Evolutionary conservation across 352 stramenopile species (phyloP).

Genomic region (Pseudoperonospora humuli): DNA sequence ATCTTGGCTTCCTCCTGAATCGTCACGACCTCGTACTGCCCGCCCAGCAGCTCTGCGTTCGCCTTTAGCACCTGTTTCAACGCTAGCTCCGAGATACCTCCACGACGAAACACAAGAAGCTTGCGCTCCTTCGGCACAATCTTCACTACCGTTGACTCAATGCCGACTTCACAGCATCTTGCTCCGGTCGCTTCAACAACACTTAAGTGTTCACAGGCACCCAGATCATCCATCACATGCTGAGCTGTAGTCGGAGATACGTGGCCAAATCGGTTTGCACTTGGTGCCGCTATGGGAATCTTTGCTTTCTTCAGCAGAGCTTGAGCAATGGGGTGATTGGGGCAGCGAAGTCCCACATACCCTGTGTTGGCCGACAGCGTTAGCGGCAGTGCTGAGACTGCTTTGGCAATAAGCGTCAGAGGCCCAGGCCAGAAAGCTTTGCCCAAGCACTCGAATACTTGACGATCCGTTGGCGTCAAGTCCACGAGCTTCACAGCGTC

Average conservation of each 20-base stretch:
- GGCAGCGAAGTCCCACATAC: conserved; percentile 95
- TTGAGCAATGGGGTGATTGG: conserved; percentile 89
- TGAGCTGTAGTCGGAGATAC: conserved; percentile 93
- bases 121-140: conserved; percentile 74
- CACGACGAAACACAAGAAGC: conserved; percentile 83
- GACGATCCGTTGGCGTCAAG: conserved; percentile 45
- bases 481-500: conserved; percentile 89
- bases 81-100: conserved; percentile 71
- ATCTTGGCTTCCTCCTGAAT: conserved; percentile 59
- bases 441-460: conserved; percentile 81
- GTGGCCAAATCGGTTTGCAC: conserved; percentile 98
- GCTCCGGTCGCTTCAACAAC: conserved; percentile 54
- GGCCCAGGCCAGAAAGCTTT: conserved; percentile 95
- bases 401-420: conserved; percentile 94
- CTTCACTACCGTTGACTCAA: conserved; percentile 92
- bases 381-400: conserved; percentile 71
- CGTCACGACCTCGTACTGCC: conserved; percentile 50
- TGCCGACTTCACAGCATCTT: conserved; percentile 82
- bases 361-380: conserved; percentile 91
- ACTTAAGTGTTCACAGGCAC: conserved; percentile 84
- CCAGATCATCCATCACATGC: conserved; percentile 97
- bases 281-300: conserved; percentile 95
- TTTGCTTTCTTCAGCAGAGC: conserved; percentile 81
- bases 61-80: conserved; percentile 51
- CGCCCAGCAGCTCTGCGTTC: conserved; percentile 30